phyloP scores from a whole-genome alignment of 768 basidiomycete species.

The Stropharia rugosoannulata region DNA sequence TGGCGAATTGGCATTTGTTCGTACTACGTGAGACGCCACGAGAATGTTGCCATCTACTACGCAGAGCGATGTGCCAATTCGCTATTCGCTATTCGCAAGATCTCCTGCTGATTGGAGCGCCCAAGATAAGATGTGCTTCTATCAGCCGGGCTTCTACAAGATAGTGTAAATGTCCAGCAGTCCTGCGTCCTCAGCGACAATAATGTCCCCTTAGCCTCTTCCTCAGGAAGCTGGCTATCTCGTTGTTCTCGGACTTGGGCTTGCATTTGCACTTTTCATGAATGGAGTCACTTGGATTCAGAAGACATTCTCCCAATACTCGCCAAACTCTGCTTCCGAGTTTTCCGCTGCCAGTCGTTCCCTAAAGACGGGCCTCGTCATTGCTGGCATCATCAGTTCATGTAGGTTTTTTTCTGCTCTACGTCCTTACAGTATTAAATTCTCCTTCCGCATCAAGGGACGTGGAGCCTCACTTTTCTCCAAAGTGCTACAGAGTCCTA shows the following conservation, averaged over 20 bases:
- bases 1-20: too few species aligned
- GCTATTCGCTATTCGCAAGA: too few species aligned
- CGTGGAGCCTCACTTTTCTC: slow-evolving; percentile 19
- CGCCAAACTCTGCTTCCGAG: slow-evolving; percentile 17
- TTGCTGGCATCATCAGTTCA: slow-evolving; percentile 20
- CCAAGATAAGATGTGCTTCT: too few species aligned
- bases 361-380: slow-evolving; percentile 21
- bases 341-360: slow-evolving; percentile 22
- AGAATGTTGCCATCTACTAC: too few species aligned
- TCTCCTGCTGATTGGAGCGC: too few species aligned
- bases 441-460: slow-evolving; percentile 14
- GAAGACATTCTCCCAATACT: slow-evolving; percentile 13
- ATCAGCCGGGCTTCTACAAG: too few species aligned
- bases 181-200: neutral
- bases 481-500: slow-evolving; percentile 20
- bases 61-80: too few species aligned
- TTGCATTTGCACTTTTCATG: slow-evolving; percentile 18
- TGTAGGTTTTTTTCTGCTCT: slow-evolving; percentile 1
- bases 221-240: slow-evolving; percentile 6
- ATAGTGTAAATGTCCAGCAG: neutral
- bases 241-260: slow-evolving; percentile 14
- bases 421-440: neutral
- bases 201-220: neutral
- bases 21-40: too few species aligned
- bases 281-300: slow-evolving; percentile 19